phyloP scores from a whole-genome alignment of 2,329 filamentous ascomycete species.

The Hypocrella siamensis region DNA sequence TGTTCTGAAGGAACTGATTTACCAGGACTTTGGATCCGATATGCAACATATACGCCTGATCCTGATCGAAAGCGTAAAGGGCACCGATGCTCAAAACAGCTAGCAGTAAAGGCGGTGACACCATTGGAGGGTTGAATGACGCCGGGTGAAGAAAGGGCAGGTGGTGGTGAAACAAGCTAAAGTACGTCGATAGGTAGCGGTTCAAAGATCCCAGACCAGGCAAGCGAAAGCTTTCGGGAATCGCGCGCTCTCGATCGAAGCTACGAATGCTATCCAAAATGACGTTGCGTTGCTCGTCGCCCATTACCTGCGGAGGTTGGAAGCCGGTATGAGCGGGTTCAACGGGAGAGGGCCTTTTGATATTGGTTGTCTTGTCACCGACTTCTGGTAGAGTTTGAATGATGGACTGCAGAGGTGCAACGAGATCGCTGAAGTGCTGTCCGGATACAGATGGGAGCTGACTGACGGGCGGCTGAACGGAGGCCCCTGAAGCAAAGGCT shows the following conservation, averaged over 20 bases:
- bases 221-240: constrained; percentile 80
- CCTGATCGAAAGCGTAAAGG: constrained; percentile 91
- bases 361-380: constrained; percentile 52
- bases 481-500: constrained; percentile 43
- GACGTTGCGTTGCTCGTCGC: constrained; percentile 69
- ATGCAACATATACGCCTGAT: constrained; percentile 92
- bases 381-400: constrained; percentile 56
- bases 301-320: constrained; percentile 63
- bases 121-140: constrained; percentile 69
- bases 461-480: constrained; percentile 39
- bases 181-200: constrained; percentile 88
- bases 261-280: constrained; percentile 77
- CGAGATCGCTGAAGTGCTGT: constrained; percentile 41
- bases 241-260: constrained; percentile 64
- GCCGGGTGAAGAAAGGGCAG: constrained; percentile 87
- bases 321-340: constrained; percentile 48
- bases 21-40: constrained; percentile 95
- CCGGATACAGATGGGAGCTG: constrained; percentile 57
- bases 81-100: constrained; percentile 91
- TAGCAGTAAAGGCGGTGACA: constrained; percentile 70
- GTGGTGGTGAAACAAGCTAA: constrained; percentile 93
- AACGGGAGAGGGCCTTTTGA: constrained; percentile 59
- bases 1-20: constrained; percentile 93
- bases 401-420: constrained; percentile 55
- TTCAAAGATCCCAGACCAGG: constrained; percentile 71